Percentiles rank a stretch among this genome's conserved stretches.
Evolutionary conservation across 73 alveolate genomes (phyloP).

Genomic region (Symbiodinium natans): DNA sequence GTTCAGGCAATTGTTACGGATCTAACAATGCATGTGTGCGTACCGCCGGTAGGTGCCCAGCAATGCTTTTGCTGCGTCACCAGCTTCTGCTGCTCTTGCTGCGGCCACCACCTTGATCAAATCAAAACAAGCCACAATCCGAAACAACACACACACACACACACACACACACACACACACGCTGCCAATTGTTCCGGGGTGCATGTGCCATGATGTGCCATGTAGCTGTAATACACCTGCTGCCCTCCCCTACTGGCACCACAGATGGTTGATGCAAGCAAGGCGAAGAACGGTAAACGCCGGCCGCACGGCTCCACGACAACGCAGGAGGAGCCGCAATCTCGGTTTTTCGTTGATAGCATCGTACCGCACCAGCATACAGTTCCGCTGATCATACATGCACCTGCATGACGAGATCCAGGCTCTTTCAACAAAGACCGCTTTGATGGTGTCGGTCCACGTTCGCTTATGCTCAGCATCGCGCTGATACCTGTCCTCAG

Average conservation of each 20-base stretch:
- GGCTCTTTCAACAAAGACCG: constrained; percentile 39
- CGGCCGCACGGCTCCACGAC: constrained; percentile 80
- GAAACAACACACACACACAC: no score
- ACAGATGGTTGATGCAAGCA: neutral
- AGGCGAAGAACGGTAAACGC: neutral
- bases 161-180: neutral
- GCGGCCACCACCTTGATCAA: constrained; percentile 53
- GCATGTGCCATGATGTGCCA: neutral
- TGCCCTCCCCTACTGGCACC: neutral
- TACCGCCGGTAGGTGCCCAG: neutral
- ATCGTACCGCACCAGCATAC: neutral
- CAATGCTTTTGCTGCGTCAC: constrained; percentile 56
- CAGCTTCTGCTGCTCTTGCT: constrained; percentile 81
- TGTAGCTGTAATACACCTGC: neutral
- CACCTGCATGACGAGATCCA: neutral
- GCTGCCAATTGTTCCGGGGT: neutral
- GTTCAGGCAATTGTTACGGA: no score
- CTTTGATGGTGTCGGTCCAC: constrained; percentile 14
- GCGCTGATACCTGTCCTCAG: constrained; percentile 81
- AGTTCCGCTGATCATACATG: neutral
- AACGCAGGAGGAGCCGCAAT: constrained; percentile 77
- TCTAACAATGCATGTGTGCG: no score
- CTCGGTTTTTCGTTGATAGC: neutral
- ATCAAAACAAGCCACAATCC: no score
- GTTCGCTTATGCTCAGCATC: constrained; percentile 76